Evolutionary conservation across 2,329 filamentous ascomycete species (phyloP).

Genomic region (Diaporthe helianthi): DNA sequence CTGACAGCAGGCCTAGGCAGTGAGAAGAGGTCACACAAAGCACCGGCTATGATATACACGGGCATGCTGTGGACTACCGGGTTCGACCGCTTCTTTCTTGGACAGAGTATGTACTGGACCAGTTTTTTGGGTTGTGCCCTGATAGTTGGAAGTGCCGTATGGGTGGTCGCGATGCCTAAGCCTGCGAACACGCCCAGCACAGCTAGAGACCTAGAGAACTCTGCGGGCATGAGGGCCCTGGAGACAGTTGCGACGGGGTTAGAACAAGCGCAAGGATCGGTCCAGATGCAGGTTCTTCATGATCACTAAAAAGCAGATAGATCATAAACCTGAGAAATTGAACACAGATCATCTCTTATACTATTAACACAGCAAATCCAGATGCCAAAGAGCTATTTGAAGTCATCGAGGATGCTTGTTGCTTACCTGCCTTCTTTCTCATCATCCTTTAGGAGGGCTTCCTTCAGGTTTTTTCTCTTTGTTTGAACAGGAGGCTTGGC

Average conservation of each 20-base stretch:
- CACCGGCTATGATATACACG: conserved; percentile 65
- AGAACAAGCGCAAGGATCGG: conserved; percentile 40
- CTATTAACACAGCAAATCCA: background rate
- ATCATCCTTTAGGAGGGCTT: background rate
- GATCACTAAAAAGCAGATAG: background rate
- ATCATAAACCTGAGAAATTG: background rate
- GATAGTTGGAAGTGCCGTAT: conserved; percentile 61
- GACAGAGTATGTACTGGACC: conserved; percentile 55
- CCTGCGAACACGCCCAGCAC: conserved; percentile 40
- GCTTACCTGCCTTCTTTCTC: background rate
- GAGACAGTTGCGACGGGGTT: conserved; percentile 51
- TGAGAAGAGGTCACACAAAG: conserved; percentile 67
- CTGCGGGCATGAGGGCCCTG: conserved; percentile 38
- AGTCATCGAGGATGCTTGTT: background rate
- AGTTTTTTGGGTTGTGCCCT: conserved; percentile 59
- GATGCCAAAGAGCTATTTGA: background rate
- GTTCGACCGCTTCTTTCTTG: conserved; percentile 58
- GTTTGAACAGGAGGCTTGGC: background rate
- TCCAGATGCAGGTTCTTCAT: conserved; percentile 19
- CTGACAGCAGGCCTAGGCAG: conserved; percentile 77
- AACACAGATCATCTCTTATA: background rate
- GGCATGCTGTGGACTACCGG: conserved; percentile 61
- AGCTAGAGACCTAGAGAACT: conserved; percentile 45
- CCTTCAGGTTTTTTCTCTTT: background rate
- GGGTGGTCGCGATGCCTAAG: conserved; percentile 55